phyloP scores from a whole-genome alignment of 257 asterid species.

The Petunia secreta region DNA sequence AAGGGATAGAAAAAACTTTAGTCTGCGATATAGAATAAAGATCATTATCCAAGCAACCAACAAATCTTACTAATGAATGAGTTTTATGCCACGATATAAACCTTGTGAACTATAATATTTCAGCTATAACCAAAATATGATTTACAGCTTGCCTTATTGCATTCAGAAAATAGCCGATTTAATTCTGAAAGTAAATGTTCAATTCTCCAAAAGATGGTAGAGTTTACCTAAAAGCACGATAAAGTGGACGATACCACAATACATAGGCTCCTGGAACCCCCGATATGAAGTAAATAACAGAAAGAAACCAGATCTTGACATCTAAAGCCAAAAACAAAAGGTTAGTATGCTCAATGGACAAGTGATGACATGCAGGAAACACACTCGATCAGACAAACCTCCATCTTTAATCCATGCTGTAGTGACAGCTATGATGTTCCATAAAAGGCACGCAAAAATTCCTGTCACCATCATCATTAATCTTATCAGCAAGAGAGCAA shows the following conservation, averaged over 20 bases:
- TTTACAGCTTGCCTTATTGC: background rate
- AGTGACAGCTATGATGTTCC: slow-evolving; percentile 86
- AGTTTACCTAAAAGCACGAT: slow-evolving; percentile 82
- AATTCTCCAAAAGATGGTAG: slow-evolving; percentile 11
- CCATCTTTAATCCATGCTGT: slow-evolving; percentile 91
- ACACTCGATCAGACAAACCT: slow-evolving; percentile 47
- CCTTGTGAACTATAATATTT: background rate
- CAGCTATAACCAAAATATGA: background rate
- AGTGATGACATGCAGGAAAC: background rate
- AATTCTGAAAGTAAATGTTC: slow-evolving; percentile 5
- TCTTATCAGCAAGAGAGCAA: background rate
- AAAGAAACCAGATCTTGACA: slow-evolving; percentile 80
- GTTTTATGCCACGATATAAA: background rate
- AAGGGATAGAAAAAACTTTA: background rate
- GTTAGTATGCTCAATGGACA: background rate
- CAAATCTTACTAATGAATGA: background rate
- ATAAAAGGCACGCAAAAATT: slow-evolving; percentile 63
- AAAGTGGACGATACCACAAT: slow-evolving; percentile 96
- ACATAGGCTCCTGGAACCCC: slow-evolving; percentile 98
- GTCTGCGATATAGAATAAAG: background rate
- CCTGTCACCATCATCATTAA: slow-evolving; percentile 54
- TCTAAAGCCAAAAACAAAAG: slow-evolving; percentile 31
- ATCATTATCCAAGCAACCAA: background rate
- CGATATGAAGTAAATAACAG: slow-evolving; percentile 87
- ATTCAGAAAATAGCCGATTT: background rate